phyloP scores from a whole-genome alignment of 2,329 filamentous ascomycete species.

The Thermoascus crustaceus region DNA sequence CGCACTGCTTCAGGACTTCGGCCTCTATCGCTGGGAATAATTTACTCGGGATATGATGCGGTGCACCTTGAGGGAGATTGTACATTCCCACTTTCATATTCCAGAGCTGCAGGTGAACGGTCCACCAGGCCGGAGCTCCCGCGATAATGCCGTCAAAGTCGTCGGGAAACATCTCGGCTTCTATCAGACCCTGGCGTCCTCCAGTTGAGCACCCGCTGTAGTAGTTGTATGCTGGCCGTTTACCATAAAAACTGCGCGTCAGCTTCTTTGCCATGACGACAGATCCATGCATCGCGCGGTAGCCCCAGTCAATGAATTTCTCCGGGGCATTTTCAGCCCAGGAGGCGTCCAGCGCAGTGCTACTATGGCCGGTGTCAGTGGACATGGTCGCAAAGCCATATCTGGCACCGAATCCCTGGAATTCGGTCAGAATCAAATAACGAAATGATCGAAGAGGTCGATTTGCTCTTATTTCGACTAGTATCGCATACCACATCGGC shows the following conservation, averaged over 20 bases:
- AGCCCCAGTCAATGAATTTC: slow-evolving; percentile 30
- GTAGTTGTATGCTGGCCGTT: slow-evolving; percentile 3
- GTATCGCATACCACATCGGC: slow-evolving; percentile 38
- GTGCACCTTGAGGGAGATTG: slow-evolving; percentile 19
- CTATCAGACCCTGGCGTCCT: slow-evolving; percentile 10
- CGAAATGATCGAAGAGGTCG: neutral
- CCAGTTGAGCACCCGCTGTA: slow-evolving; percentile 11
- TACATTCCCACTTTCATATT: slow-evolving; percentile 16
- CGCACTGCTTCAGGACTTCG: neutral
- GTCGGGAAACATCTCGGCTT: slow-evolving; percentile 44
- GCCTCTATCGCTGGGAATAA: slow-evolving; percentile 4
- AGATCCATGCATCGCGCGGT: slow-evolving; percentile 18
- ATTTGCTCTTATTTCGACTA: too few relatives aligned
- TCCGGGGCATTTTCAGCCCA: slow-evolving; percentile 37
- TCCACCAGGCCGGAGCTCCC: slow-evolving; percentile 45
- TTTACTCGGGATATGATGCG: slow-evolving; percentile 24
- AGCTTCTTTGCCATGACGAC: slow-evolving; percentile 1
- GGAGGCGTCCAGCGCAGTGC: slow-evolving; percentile 17
- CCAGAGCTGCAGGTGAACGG: slow-evolving; percentile 40
- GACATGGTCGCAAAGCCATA: slow-evolving; percentile 38
- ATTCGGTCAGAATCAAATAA: neutral
- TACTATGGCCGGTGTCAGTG: slow-evolving; percentile 40
- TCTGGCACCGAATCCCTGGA: slow-evolving; percentile 7
- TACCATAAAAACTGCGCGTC: neutral
- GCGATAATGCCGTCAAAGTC: slow-evolving; percentile 52